phyloP scores from a whole-genome alignment of 1,139 yeast genomes.

The Yamadazyma dendronema region DNA sequence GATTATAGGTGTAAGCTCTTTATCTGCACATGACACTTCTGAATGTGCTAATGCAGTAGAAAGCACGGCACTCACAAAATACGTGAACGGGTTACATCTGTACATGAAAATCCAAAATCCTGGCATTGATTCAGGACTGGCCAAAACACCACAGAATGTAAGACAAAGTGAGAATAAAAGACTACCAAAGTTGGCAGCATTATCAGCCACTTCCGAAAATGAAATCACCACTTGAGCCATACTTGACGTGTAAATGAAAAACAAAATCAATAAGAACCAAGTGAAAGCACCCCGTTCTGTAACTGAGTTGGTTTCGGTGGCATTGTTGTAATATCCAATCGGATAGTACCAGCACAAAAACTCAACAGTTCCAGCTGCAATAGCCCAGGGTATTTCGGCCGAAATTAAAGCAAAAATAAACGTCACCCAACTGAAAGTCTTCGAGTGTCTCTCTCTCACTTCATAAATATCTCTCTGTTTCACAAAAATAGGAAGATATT shows the following conservation, averaged over 20 bases:
- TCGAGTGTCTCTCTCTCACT: constrained; percentile 34
- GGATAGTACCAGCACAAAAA: constrained; percentile 84
- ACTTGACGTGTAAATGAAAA: constrained; percentile 34
- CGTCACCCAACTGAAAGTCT: constrained; percentile 29
- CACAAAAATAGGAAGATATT: constrained; percentile 36
- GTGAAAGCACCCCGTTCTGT: constrained; percentile 40
- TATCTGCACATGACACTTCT: constrained; percentile 42
- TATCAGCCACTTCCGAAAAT: constrained; percentile 36
- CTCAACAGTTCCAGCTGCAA: constrained; percentile 59
- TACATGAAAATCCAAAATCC: constrained; percentile 37
- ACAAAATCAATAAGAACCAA: constrained; percentile 43
- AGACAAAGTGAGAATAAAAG: constrained; percentile 29
- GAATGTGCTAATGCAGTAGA: constrained; percentile 53
- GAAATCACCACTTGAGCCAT: constrained; percentile 40
- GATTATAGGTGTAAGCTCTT: constrained; percentile 44
- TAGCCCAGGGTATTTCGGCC: constrained; percentile 76
- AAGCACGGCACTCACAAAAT: constrained; percentile 51
- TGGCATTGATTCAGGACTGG: constrained; percentile 26
- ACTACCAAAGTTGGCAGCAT: constrained; percentile 36
- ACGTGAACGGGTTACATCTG: constrained; percentile 28
- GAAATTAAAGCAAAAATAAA: constrained; percentile 60
- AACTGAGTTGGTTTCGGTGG: constrained; percentile 30
- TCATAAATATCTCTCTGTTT: constrained; percentile 36
- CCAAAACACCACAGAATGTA: constrained; percentile 36
- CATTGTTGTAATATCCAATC: constrained; percentile 61